A percentile compares a stretch with the other conserved stretches of the same genome.
phyloP scores from a whole-genome alignment of 257 asterid genomes.

The Forsythia viridissima region DNA sequence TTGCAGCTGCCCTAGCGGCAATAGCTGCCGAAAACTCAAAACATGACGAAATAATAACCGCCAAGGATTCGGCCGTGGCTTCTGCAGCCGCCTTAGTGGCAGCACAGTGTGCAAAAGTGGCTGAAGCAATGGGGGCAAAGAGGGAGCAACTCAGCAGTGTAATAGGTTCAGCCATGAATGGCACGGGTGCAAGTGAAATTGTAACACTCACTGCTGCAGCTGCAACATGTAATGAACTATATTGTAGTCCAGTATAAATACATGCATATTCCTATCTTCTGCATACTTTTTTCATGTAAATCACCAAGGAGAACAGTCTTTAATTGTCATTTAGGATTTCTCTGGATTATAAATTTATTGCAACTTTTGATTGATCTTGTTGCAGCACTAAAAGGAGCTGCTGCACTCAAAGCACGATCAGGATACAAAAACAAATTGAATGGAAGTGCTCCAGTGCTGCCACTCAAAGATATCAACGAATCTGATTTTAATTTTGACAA shows the following conservation, averaged over 20 bases:
- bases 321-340: neutral
- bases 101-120: slow-evolving; percentile 85
- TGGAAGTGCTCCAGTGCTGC: slow-evolving; percentile 67
- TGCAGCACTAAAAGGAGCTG: slow-evolving; percentile 88
- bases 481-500: slow-evolving; percentile 62
- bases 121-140: slow-evolving; percentile 96
- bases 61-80: slow-evolving; percentile 72
- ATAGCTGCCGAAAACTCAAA: slow-evolving; percentile 71
- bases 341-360: neutral
- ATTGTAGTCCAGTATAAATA: neutral
- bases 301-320: neutral
- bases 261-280: neutral
- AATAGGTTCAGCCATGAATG: slow-evolving; percentile 68
- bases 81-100: slow-evolving; percentile 91
- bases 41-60: slow-evolving; percentile 24
- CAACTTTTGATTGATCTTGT: slow-evolving; percentile 14
- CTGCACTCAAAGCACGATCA: slow-evolving; percentile 72
- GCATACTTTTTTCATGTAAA: neutral
- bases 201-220: slow-evolving; percentile 84
- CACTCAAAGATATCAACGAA: slow-evolving; percentile 58
- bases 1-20: slow-evolving; percentile 92
- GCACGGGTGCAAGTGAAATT: slow-evolving; percentile 62
- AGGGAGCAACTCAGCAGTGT: slow-evolving; percentile 68
- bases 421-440: slow-evolving; percentile 56
- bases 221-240: slow-evolving; percentile 59